phyloP scores from a whole-genome alignment of 225 moss, liverwort and hornwort species.

The Sphagnum contortum region DNA sequence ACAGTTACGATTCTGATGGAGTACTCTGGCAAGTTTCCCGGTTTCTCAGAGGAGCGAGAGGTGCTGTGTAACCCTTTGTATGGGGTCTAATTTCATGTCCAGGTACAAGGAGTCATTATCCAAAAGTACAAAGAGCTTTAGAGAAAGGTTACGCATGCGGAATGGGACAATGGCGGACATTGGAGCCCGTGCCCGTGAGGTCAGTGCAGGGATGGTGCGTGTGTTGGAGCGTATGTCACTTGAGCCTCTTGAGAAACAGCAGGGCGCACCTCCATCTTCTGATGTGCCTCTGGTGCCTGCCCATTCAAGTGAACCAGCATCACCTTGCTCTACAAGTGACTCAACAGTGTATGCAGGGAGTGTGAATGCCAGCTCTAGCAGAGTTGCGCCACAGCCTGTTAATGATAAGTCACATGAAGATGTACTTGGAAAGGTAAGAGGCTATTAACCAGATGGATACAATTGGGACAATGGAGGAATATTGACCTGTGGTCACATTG shows the following conservation, averaged over 20 bases:
- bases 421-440: too few species aligned
- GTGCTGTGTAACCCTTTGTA: too few species aligned
- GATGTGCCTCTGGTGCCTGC: constrained; percentile 16
- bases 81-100: background rate
- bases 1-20: background rate
- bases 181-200: constrained; percentile 53
- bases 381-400: constrained; percentile 8
- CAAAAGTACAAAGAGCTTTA: constrained; percentile 60
- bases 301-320: constrained; percentile 26
- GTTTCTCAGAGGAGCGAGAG: background rate
- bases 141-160: constrained; percentile 59
- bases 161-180: constrained; percentile 61
- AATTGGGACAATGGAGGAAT: too few species aligned
- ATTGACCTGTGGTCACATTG: too few species aligned
- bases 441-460: background rate
- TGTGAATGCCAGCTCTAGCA: constrained; percentile 19
- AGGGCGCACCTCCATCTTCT: constrained; percentile 19
- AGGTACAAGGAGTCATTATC: constrained; percentile 71
- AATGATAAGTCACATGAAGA: too few species aligned
- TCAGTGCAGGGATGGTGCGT: constrained; percentile 65
- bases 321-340: constrained; percentile 30
- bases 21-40: background rate
- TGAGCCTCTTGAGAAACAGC: constrained; percentile 39
- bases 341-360: constrained; percentile 15
- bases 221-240: constrained; percentile 63